Base-by-base conservation (phyloP, 1,284 basidiomycete species). In the Cutaneotrichosporon mucoides region DNA sequence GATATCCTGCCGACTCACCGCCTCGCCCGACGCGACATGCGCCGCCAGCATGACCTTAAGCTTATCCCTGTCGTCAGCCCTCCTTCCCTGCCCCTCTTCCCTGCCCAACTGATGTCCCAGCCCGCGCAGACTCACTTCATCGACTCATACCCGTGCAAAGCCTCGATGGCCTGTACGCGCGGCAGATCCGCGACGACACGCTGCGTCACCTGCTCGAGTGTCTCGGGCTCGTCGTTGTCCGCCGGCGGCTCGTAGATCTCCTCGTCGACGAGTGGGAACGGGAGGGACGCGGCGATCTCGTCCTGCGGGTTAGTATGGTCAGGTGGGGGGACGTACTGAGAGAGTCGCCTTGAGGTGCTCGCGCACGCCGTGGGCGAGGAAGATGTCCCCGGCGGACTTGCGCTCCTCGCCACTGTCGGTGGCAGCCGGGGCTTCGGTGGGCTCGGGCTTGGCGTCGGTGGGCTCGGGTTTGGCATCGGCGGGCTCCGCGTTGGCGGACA, bases 91-190 rank as follows among this genome's bases (percentile, higher is more conserved):
- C 24, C 24, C 24, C 24, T 24, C 24, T 24, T 24, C 24, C 24
- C 24, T 24, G 24, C 24, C 2, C 24, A 2, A 24, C 2, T 24
- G 24, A 24, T 15, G 2, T 3, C 3, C 9, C 13, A 6, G 3
- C 5, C 46, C 4, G 71, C 70, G 24, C 12, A 10, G 35, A 13
- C 46, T 48, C 46, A 48, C 46, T 33, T 24, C 46, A 48, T 40
- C 9, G 38, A 40, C 41, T 75, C 71, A 60, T 75, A 77, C 5
- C 71, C 75, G 44, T 76, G 70, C 42, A 77, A 45, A 3, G 75
- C 74, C 56, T 79, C 76, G 51, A 79, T 76, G 33, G 77, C 74
- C 56, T 78, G 77, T 0, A 71, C 70, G 5, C 76, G 55, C 2
- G 77, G 77, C 9, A 79, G 47, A 12, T 57, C 41, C 9, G 62